Conservation (phyloP, 306 rosid species). For the Citrullus mucosospermus region DNA sequence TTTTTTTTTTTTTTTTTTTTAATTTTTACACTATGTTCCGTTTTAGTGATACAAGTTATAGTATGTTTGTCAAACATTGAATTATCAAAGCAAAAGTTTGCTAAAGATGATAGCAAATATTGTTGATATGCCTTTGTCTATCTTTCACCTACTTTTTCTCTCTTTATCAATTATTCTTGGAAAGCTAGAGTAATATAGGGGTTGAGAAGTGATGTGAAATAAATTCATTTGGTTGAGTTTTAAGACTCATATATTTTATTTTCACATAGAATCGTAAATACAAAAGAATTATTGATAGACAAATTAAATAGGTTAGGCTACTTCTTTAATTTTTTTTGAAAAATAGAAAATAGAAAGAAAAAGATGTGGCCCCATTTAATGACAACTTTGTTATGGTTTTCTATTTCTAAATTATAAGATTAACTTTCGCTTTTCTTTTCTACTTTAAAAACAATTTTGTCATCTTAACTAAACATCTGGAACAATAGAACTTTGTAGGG, state of each 20-base stretch:
- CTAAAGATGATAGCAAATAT: not conserved
- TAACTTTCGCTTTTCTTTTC: not conserved
- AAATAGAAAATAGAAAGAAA: not conserved
- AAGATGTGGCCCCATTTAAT: not conserved
- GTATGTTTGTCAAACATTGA: conserved; percentile 47
- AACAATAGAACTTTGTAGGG: not conserved
- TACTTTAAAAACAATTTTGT: not conserved
- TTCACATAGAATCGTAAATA: not conserved
- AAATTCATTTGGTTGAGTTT: conserved; percentile 2
- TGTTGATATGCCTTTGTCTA: not conserved
- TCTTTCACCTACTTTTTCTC: conserved; percentile 17
- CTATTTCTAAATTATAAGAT: not conserved
- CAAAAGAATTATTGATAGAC: not conserved
- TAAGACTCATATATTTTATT: not conserved
- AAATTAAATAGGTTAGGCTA: not conserved
- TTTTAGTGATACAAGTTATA: conserved; percentile 43
- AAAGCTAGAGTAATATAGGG: not conserved
- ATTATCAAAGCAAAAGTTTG: conserved; percentile 35
- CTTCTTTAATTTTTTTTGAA: not conserved
- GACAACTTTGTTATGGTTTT: not conserved
- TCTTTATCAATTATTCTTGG: not conserved
- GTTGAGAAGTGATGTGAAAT: not conserved
- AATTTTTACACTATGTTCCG: conserved; percentile 18
- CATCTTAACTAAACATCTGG: not conserved
- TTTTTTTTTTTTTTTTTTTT: too few species aligned